phyloP scores from a whole-genome alignment of 345 rosid species.

The Rhizophora apiculata region DNA sequence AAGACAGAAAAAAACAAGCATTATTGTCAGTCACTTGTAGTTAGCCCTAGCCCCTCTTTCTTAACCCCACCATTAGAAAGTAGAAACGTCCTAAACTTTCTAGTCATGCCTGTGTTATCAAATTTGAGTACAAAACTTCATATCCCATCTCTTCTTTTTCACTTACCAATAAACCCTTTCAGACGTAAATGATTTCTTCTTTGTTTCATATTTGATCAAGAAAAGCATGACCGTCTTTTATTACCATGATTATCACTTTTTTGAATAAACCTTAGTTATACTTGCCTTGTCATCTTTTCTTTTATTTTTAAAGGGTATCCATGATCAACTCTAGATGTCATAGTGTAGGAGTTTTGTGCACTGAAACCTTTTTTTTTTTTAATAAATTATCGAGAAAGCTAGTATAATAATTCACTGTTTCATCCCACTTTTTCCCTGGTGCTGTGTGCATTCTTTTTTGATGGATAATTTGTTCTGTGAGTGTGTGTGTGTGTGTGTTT shows the following conservation, averaged over 20 bases:
- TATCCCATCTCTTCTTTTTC: not conserved
- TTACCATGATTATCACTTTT: too few relatives aligned
- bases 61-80: conserved; percentile 1
- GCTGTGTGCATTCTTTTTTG: not conserved
- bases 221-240: not conserved
- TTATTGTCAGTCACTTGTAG: not conserved
- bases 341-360: too few relatives aligned
- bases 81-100: too few relatives aligned
- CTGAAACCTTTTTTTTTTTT: too few relatives aligned
- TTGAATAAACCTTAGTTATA: too few relatives aligned
- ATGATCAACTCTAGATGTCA: too few relatives aligned
- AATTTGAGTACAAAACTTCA: not conserved
- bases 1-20: not conserved
- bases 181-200: not conserved
- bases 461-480: not conserved
- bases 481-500: not conserved
- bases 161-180: not conserved
- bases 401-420: too few relatives aligned
- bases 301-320: too few relatives aligned
- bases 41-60: not conserved
- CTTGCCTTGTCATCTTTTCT: too few relatives aligned
- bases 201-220: not conserved
- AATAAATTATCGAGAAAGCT: too few relatives aligned
- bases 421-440: too few relatives aligned
- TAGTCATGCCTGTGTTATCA: not conserved